Conservation (phyloP, 345 rosid species). For the Lepidium didymum region DNA sequence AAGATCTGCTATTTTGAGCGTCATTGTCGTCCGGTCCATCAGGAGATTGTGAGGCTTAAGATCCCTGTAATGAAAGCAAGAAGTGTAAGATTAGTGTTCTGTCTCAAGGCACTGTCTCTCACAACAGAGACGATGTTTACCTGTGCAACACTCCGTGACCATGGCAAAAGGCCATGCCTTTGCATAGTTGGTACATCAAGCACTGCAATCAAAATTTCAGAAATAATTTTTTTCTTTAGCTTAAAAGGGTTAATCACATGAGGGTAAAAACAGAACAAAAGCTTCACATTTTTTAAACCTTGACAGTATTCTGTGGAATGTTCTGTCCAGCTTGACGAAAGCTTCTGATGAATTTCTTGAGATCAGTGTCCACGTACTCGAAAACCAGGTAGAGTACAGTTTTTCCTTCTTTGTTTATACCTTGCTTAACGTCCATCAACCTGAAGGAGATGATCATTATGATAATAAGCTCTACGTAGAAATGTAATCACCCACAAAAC, state of each 20-base stretch:
- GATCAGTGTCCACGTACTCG: constrained; percentile 89
- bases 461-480: not conserved
- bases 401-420: constrained; percentile 77
- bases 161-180: constrained; percentile 96
- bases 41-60: constrained; percentile 94
- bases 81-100: not conserved
- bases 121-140: constrained; percentile 22
- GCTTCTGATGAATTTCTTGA: constrained; percentile 76
- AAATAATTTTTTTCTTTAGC: not conserved
- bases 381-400: constrained; percentile 87
- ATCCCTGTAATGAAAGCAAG: constrained; percentile 42
- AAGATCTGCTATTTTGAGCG: constrained; percentile 90
- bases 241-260: not conserved
- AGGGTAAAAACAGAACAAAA: not conserved
- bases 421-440: constrained; percentile 92
- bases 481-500: not conserved
- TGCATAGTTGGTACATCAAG: constrained; percentile 95
- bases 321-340: constrained; percentile 63
- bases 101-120: not conserved
- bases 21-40: constrained; percentile 70
- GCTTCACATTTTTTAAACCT: constrained; percentile 34
- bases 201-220: constrained; percentile 36
- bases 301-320: constrained; percentile 50
- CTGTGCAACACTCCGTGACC: constrained; percentile 96
- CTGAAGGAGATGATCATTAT: constrained; percentile 28